These are phyloP conservation scores for Sporobolomyces pararoseus DNA, from an alignment of 768 basidiomycete genomes.

Conservation along the genomic window DNA sequence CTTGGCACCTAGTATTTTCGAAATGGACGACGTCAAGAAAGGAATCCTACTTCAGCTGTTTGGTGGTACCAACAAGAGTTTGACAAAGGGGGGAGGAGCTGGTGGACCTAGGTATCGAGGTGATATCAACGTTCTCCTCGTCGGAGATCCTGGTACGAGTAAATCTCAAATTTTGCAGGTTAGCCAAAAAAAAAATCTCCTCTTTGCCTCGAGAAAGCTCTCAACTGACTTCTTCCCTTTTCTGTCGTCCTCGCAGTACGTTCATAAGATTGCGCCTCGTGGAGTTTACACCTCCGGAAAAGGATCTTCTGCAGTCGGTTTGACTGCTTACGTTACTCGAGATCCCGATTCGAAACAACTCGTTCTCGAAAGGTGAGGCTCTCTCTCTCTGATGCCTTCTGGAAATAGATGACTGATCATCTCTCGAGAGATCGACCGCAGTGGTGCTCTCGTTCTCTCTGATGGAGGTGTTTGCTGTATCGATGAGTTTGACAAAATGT, in stretches of 20 bases:
- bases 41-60: conserved; percentile 93
- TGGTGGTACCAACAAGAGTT: conserved; percentile 95
- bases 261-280: conserved; percentile 95
- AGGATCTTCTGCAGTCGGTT: conserved; percentile 95
- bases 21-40: conserved; percentile 99
- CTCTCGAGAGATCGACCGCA: too few relatives aligned
- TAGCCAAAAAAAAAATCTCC: too few relatives aligned
- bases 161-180: conserved; percentile 94
- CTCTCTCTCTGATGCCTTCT: too few relatives aligned
- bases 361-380: conserved; percentile 87
- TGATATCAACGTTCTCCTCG: conserved; percentile 94
- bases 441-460: conserved; percentile 87
- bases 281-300: conserved; percentile 98
- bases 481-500: conserved; percentile 77
- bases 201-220: neutral
- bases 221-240: conserved; percentile 9
- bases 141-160: conserved; percentile 94
- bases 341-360: conserved; percentile 98
- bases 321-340: conserved; percentile 96
- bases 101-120: conserved; percentile 95
- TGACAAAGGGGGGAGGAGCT: conserved; percentile 84
- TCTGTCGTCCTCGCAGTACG: conserved; percentile 62
- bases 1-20: conserved; percentile 92
- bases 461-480: conserved; percentile 98
- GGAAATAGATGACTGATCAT: too few relatives aligned